Evolutionary conservation across 1,284 basidiomycete genomes (phyloP), one percentile per base, ranked within the genome.

Genomic region (Moesziomyces aphidis): DNA sequence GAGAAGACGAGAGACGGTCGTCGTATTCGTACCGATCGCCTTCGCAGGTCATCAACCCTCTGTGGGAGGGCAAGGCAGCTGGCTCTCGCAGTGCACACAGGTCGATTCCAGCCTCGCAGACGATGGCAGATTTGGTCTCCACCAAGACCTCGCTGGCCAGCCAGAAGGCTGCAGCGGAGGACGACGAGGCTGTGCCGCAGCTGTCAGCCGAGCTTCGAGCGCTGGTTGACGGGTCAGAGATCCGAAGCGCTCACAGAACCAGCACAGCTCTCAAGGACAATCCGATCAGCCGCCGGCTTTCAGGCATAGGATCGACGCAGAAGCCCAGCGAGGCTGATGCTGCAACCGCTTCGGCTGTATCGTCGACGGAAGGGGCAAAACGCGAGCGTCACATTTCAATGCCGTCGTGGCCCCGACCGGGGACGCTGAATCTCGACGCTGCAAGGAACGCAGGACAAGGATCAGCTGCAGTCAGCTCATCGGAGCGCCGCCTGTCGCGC

Each of bases 121-220:
- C 75, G 10, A 66, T 74, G 59, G 64, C 65, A 1, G 62, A 70
- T 48, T 56, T 73, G 23, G 42, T 50, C 24, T 64, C 65, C 1
- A 55, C 61, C 17, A 61, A 61, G 19, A 26, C 22, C n/a, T 56
- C 55, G 21, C 46, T 50, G 24, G 56, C 63, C 53, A 34, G 39
- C n/a, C 3, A 42, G 34, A 28, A 31, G n/a, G 22, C 34, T 31
- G 52, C 36, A 15, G 13, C 36, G 5, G 52, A 58, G 34, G 65
- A 72, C 2, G 19, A 17, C 2, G 73, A 76, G 50, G n/a, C 55
- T 4, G 24, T 76, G n/a, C 76, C 68, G 13, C 55, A 72, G 46
- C 69, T 79, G 10, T 78, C 77, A 24, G 66, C 76, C 21, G 78
- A 74, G 39, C 49, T 77, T 52, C 53, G 77, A 42, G 78, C 77